Base-by-base conservation (phyloP, 148 eudicot genomes). In the Cornus controversa region DNA sequence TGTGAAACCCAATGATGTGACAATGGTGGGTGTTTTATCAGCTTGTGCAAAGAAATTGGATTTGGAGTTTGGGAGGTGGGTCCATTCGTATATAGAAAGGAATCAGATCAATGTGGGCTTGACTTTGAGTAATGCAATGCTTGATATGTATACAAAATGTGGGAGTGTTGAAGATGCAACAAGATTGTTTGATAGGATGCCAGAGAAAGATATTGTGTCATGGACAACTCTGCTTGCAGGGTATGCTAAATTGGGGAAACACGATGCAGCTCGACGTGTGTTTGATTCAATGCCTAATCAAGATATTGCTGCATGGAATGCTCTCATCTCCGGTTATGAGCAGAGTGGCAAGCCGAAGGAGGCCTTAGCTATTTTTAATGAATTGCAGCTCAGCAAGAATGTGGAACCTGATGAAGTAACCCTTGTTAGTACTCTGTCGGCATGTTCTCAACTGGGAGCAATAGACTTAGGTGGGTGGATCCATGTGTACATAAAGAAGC, bases 131-230 rank as follows among this genome's bases (percentile, higher is more conserved):
- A 84, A 84, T 66, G 84, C 86, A 14, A 63, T 87, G 75, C 84
- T 87, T 67, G 90, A 87, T 78, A 87, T 87, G 90, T 87, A 87
- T 73, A 69, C 64, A 34, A 87, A 85, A 71, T 87, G 90, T 74
- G 90, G 88, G 58, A 78, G 83, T 23, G 28, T 76, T 22, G 79
- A 66, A 5, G 81, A 82, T n/a, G 87, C 87, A 2, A 80, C 71
- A 37, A 75, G 45, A 47, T 58, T 82, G 28, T 87, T 84, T 71
- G 82, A 79, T 53, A 31, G 37, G 63, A 87, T 84, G 87, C 69
- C 10, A 26, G 81, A 75, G 60, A 86, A 81, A 74, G 89, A 86
- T 67, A 73, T 78, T 28, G 65, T 86, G 73, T 83, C 89, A 0
- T 86, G 86, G 86, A 86, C 86, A 18, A 83, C 86, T 9, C 76